Conservation (phyloP, 768 basidiomycete species). For the Suillus spraguei region DNA sequence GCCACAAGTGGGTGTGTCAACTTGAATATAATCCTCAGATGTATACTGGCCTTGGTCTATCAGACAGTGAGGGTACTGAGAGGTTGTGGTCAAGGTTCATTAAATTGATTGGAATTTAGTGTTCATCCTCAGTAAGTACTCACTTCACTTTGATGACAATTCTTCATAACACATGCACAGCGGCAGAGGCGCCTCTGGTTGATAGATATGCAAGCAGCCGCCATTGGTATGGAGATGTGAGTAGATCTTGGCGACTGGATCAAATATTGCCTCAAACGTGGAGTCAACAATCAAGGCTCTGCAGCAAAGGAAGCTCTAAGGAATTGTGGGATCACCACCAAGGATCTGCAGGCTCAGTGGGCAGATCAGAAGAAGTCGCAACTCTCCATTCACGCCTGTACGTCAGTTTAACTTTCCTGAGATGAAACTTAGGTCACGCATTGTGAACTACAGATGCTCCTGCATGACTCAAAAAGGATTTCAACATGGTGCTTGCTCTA, state of each 20-base stretch:
- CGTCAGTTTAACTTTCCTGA: rapidly evolving
- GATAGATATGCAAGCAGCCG: constrained; percentile 33
- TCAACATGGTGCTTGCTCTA: constrained; percentile 12
- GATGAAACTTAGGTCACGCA: too few relatives aligned
- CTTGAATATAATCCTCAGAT: constrained; percentile 4
- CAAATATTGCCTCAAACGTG: constrained; percentile 16
- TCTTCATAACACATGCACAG: constrained; percentile 10
- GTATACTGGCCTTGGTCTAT: constrained; percentile 7
- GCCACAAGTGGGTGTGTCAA: constrained; percentile 37
- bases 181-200: constrained; percentile 34
- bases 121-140: constrained; percentile 34
- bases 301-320: constrained; percentile 20
- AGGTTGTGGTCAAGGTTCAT: constrained; percentile 37
- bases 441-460: too few relatives aligned
- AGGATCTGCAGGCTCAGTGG: constrained; percentile 36
- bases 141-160: not conserved
- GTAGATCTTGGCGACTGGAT: constrained; percentile 39
- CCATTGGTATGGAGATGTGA: constrained; percentile 28
- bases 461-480: not conserved
- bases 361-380: constrained; percentile 26
- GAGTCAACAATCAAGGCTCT: too few relatives aligned
- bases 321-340: constrained; percentile 15
- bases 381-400: too few relatives aligned
- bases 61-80: constrained; percentile 15
- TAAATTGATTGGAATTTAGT: constrained; percentile 37